phyloP scores from a whole-genome alignment of 768 basidiomycete genomes.

The Rhodotorula sphaerocarpa region DNA sequence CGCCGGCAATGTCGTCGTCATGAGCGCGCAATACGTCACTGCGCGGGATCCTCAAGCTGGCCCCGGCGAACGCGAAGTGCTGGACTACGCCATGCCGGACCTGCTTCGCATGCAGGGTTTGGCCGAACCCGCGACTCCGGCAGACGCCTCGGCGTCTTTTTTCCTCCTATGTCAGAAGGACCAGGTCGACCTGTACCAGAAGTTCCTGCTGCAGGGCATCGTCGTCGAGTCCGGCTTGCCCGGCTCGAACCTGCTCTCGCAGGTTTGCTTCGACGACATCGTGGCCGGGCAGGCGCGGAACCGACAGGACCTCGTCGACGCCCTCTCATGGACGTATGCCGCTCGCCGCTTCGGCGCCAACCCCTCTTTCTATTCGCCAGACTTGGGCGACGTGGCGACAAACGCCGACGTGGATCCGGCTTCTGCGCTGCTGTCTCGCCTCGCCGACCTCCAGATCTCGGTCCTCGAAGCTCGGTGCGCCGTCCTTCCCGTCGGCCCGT shows the following conservation, averaged over 20 bases:
- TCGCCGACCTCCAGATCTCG: conserved; percentile 53
- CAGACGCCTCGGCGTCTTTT: conserved; percentile 49
- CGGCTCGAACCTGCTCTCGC: conserved; percentile 43
- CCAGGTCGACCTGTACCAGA: conserved; percentile 66
- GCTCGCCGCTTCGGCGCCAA: conserved; percentile 63
- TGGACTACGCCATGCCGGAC: conserved; percentile 72
- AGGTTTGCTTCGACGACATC: conserved; percentile 35
- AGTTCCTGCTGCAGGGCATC: conserved; percentile 78
- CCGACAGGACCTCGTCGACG: conserved; percentile 65
- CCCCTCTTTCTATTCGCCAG: conserved; percentile 62
- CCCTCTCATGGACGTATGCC: conserved; percentile 73
- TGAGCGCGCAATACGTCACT: conserved; percentile 78
- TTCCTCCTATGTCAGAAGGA: conserved; percentile 84
- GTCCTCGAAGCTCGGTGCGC: conserved; percentile 24
- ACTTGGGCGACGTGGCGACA: neutral
- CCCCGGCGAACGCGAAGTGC: conserved; percentile 52
- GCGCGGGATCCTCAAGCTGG: conserved; percentile 12
- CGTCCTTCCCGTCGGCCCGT: conserved; percentile 6
- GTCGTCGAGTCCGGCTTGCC: conserved; percentile 69
- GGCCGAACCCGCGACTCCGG: conserved; percentile 50
- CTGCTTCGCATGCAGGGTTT: conserved; percentile 85
- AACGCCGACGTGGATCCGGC: conserved; percentile 44
- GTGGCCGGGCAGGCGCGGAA: conserved; percentile 46
- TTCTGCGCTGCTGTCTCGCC: conserved; percentile 58
- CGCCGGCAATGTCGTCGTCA: conserved; percentile 70